A percentile compares a stretch with the other conserved stretches of the same genome.
phyloP scores from a whole-genome alignment of 1,139 yeast genomes.

The Debaryomycetaceae sp. region DNA sequence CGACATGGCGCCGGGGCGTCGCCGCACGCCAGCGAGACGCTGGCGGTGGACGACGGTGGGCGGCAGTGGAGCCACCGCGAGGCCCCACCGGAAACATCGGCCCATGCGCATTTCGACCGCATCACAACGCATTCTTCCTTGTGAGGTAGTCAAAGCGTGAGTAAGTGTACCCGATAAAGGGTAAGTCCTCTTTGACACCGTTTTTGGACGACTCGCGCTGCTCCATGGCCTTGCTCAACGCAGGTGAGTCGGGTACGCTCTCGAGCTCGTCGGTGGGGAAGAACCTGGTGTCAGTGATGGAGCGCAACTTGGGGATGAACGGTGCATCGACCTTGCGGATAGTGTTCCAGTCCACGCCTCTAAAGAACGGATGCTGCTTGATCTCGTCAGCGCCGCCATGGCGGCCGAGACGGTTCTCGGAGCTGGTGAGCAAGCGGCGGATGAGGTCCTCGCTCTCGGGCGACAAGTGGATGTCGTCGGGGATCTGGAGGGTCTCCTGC shows the following conservation, averaged over 20 bases:
- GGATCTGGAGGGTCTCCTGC: constrained; percentile 90
- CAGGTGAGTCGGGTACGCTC: constrained; percentile 93
- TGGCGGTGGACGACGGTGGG: too few relatives aligned
- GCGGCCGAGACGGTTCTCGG: constrained; percentile 86
- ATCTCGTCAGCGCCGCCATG: constrained; percentile 93
- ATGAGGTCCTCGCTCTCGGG: constrained; percentile 94
- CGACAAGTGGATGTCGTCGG: constrained; percentile 91
- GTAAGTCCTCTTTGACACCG: constrained; percentile 75
- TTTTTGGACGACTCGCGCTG: constrained; percentile 43
- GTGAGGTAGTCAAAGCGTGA: constrained; percentile 92
- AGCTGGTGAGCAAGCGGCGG: constrained; percentile 72
- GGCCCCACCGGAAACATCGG: neutral
- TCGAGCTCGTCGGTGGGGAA: constrained; percentile 98
- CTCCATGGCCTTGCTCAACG: constrained; percentile 67
- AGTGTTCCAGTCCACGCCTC: constrained; percentile 96
- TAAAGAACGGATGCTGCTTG: constrained; percentile 87
- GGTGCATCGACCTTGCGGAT: constrained; percentile 95
- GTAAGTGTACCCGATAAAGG: constrained; percentile 95
- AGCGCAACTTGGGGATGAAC: constrained; percentile 58
- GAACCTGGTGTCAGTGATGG: constrained; percentile 93
- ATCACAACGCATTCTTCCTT: constrained; percentile 71
- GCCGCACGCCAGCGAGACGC: too few relatives aligned
- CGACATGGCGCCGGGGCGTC: too few relatives aligned
- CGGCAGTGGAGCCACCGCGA: too few relatives aligned
- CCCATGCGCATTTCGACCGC: neutral